Base-by-base conservation (phyloP, 345 rosid genomes). In the Eucalyptus erythrocorys region DNA sequence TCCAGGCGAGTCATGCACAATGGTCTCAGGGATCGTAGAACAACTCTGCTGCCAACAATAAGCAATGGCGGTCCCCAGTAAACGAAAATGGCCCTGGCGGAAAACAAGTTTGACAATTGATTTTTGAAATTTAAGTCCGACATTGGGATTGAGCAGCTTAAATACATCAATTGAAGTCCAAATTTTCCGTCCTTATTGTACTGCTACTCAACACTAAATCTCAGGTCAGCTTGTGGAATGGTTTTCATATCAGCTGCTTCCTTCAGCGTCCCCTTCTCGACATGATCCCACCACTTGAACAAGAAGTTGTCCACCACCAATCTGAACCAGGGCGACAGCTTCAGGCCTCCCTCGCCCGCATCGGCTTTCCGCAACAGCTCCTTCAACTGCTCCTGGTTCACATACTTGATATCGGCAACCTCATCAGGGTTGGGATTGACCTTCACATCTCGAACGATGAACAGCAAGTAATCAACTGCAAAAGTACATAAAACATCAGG, bases 271-370 rank as follows among this genome's bases (percentile, higher is more conserved):
- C 98, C 97, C 86, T 94, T 93, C 92, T 97, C 96, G 6, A 96
- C 95, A 87, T 93, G 96, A 64, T 98, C 99, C 99, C 99, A 98
- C 99, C 99, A 97, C 85, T 94, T 94, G 92, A 96, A 94, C 95
- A 98, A 91, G 95, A 97, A 98, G 90, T 98, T 95, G 87, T 98
- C 99, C 40, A 95, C 98, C 8, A 97, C 95, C 21, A 98, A 93
- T 91, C 98, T 95, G 93, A 97, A 98, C 99, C 99, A 97, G 9
- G 99, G 99, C 17, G 99, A 95, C 89, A 98, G 89, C 91, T 96
- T 96, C 93, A 98, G 87, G 26, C 95, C 97, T 42, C 90, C 98
- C 89, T 98, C 99, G 7, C 99, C 98, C 0, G 95, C 95, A 91
- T 97, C 99, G 11, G 96, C 97, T 92, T 96, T 96, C 92, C 94